Evolutionary conservation across 371 early-diverging fungal species (phyloP), one percentile per base, ranked within the genome.

Genomic region (Mortierella sp.): DNA sequence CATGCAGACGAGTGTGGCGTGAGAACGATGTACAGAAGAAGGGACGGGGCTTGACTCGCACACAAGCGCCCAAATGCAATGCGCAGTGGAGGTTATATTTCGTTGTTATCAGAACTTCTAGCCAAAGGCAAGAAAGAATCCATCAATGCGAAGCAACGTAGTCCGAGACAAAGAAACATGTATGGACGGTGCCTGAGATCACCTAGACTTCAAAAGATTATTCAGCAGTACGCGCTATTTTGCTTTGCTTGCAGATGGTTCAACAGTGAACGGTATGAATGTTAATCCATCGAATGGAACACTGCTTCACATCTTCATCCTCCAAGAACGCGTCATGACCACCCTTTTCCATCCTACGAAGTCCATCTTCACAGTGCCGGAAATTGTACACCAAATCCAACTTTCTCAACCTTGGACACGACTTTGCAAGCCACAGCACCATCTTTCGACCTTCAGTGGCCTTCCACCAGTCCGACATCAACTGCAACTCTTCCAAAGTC

Each of bases 401-500:
- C 16, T 63, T 34, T 11, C 13, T 63, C 63, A 63, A 63, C 34
- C 21, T 63, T 7, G 63, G 63, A 34, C 63, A 63, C 3, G 34
- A 16, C 38, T 63, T 63, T 14, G 63, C 63, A 19, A 63, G 8
- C 63, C 63, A 63, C 31, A 63, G 63, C 0, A 63, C 63, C 63
- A 63, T 63, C 63, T 63, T 8, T 13, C 34, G 31, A 16, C 63
- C 63, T 8, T 34, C 63, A 0, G 0, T 7, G 8, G 63, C 31
- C 14, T 63, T 34, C 63, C 63, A 63, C 63, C 63, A 63, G 5
- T 14, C 31, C 31, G 70, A 28, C 45, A 38, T 28, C 45, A 55
- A 28, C 26, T 38, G 13, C 19, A 78, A 26, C 54, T 50, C 44
- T 28, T 73, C 79, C 34, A 73, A 48, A 4, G 79, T 63, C 24